Evolutionary conservation across 2,329 filamentous ascomycete species (phyloP).

Genomic region (Ceratocystis lukuohia): DNA sequence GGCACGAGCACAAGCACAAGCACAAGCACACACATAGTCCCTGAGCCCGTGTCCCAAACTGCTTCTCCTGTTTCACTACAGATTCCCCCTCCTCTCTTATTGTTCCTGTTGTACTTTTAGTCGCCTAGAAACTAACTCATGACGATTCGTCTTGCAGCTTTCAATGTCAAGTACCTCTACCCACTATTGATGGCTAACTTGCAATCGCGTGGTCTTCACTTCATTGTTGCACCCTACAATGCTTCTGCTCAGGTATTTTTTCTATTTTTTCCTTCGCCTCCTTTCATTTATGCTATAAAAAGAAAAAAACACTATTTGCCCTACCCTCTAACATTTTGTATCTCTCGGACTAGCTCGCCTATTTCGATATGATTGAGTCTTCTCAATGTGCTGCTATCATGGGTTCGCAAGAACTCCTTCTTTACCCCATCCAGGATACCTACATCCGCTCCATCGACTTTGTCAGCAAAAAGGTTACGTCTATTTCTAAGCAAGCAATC

Average conservation of each 20-base stretch:
- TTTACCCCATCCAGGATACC: conserved; percentile 70
- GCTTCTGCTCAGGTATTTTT: conserved; percentile 65
- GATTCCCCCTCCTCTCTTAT: neutral
- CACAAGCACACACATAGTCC: too few species aligned
- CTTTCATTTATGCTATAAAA: conserved; percentile 22
- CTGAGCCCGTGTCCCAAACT: neutral
- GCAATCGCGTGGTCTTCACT: conserved; percentile 53
- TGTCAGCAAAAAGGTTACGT: conserved; percentile 49
- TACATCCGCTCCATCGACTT: conserved; percentile 57
- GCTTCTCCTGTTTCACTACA: neutral
- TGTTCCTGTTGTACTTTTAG: neutral
- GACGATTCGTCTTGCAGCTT: conserved; percentile 39
- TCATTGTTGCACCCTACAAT: conserved; percentile 74
- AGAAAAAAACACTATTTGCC: conserved; percentile 3
- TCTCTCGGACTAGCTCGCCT: conserved; percentile 49
- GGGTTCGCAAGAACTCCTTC: conserved; percentile 70
- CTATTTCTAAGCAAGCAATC: conserved; percentile 53
- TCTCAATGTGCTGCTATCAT: conserved; percentile 63
- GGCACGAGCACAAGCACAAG: too few species aligned
- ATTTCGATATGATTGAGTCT: conserved; percentile 55
- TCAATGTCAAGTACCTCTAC: conserved; percentile 57
- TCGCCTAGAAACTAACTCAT: neutral
- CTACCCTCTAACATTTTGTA: neutral
- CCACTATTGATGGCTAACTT: conserved; percentile 65
- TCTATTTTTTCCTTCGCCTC: neutral